Base-by-base conservation (phyloP, 768 basidiomycete genomes). In the Hypholoma fasciculare region DNA sequence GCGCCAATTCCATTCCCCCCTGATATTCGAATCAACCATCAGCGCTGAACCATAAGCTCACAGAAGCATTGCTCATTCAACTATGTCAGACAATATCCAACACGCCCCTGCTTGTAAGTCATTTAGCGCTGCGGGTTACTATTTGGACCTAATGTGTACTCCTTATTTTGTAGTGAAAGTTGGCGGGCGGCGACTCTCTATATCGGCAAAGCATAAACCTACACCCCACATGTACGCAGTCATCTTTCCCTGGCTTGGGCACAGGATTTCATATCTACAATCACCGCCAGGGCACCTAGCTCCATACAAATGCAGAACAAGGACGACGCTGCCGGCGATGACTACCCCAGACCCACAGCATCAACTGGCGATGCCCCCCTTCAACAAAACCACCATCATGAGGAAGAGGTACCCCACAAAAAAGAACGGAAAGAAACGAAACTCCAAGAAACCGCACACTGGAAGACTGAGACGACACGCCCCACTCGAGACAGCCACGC, bases 271-370 rank as follows among this genome's bases (percentile, higher is more conserved):
- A 34, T 34, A 9, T 9, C 9, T 34, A 34, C 9, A 34, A 7
- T 6, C 30, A 7, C 9, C 30, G 13, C 39, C 65, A 6, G 42
- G 51, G 4, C 61, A 7, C 2, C 55, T 40, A 34, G 36, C 40
- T 36, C 39, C 27, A 50, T 61, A 38, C 60, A 67, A 30, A 48
- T 65, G 55, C 51, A 61, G 52, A 75, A 70, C 40, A 56, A 82
- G 38, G 61, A 60, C 14, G 55, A 62, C 54, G 51, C 30, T 16
- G n/a, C 61, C 30, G 59, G 57, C 39, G 49, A 58, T 34, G 69
- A 71, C 65, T 86, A 87, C 60, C 85, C 85, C 8, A 76, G 85
- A 27, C 85, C 84, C 12, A 74, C 76, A n/a, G 64, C 64, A 51
- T 65, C 57, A 3, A 57, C 76, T 6, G 69, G 68, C 23, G 73